Evolutionary conservation across 768 basidiomycete species (phyloP).

Genomic region (Clitopilus passeckerianus): DNA sequence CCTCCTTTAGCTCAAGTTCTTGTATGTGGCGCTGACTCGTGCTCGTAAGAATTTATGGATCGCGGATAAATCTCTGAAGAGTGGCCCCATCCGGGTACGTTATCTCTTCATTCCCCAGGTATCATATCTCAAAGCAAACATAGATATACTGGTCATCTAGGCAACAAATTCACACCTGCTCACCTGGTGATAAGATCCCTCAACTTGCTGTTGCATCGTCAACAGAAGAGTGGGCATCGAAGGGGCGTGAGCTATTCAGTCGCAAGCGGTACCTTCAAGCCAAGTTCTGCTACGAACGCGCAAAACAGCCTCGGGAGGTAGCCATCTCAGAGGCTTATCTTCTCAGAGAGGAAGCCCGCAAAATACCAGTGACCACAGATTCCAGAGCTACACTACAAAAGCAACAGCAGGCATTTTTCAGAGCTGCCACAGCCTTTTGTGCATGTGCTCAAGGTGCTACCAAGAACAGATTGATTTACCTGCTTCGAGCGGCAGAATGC

Average conservation of each 20-base stretch:
- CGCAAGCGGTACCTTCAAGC: slow-evolving; percentile 48
- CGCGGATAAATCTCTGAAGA: slow-evolving; percentile 52
- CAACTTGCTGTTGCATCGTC: slow-evolving; percentile 52
- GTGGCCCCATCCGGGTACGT: slow-evolving; percentile 54
- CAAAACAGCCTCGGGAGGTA: slow-evolving; percentile 34
- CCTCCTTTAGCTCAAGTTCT: slow-evolving; percentile 47
- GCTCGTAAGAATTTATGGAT: slow-evolving; percentile 71
- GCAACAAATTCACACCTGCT: slow-evolving; percentile 41
- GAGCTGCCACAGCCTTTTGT: slow-evolving; percentile 47
- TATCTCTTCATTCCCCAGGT: neutral
- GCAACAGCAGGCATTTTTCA: slow-evolving; percentile 25
- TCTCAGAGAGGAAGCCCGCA: slow-evolving; percentile 46
- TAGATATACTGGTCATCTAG: slow-evolving; percentile 49
- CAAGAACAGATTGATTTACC: slow-evolving; percentile 29
- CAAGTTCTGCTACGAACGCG: slow-evolving; percentile 48
- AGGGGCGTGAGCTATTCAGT: slow-evolving; percentile 28
- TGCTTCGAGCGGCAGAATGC: slow-evolving; percentile 40
- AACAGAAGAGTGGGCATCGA: slow-evolving; percentile 29
- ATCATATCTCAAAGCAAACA: neutral
- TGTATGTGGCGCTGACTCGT: slow-evolving; percentile 70
- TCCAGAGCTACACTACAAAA: slow-evolving; percentile 12
- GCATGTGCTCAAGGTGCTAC: slow-evolving; percentile 27
- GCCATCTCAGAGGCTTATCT: slow-evolving; percentile 48
- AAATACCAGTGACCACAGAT: slow-evolving; percentile 19
- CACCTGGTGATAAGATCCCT: slow-evolving; percentile 43